Conservation (phyloP, 2,329 filamentous ascomycete species). For the Botrytis elliptica region DNA sequence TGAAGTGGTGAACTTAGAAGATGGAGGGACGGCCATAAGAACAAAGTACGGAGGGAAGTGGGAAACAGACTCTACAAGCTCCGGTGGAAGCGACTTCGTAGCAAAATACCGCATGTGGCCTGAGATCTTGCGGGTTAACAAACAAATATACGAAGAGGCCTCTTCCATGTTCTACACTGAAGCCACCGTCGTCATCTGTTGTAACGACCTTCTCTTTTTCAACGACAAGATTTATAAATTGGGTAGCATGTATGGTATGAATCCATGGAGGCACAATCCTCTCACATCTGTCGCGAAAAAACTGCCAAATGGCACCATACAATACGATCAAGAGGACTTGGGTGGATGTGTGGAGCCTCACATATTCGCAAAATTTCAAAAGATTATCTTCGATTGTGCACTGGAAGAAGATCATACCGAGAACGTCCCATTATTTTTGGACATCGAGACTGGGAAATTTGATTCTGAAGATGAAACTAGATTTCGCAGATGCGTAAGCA, state of each 20-base stretch:
- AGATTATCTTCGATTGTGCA: conserved; percentile 24
- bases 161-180: conserved; percentile 24
- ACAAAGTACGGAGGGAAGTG: neutral
- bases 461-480: neutral
- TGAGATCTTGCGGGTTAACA: conserved; percentile 24
- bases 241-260: conserved; percentile 6
- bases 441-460: conserved; percentile 21
- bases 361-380: conserved; percentile 28
- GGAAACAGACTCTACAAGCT: neutral
- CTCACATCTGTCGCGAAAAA: conserved; percentile 16
- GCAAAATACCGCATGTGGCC: conserved; percentile 19
- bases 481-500: conserved; percentile 18
- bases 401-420: neutral
- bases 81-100: conserved; percentile 3
- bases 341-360: conserved; percentile 27
- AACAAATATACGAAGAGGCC: conserved; percentile 27
- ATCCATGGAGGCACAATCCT: conserved; percentile 26
- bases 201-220: conserved; percentile 28
- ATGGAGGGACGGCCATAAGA: conserved; percentile 1
- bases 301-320: conserved; percentile 2
- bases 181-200: conserved; percentile 20
- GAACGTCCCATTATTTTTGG: conserved; percentile 22
- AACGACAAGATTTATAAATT: conserved; percentile 9
- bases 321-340: conserved; percentile 14
- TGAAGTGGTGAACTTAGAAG: neutral